phyloP scores from a whole-genome alignment of 495 filamentous ascomycete genomes.

The Aspergillus olivimuriae region DNA sequence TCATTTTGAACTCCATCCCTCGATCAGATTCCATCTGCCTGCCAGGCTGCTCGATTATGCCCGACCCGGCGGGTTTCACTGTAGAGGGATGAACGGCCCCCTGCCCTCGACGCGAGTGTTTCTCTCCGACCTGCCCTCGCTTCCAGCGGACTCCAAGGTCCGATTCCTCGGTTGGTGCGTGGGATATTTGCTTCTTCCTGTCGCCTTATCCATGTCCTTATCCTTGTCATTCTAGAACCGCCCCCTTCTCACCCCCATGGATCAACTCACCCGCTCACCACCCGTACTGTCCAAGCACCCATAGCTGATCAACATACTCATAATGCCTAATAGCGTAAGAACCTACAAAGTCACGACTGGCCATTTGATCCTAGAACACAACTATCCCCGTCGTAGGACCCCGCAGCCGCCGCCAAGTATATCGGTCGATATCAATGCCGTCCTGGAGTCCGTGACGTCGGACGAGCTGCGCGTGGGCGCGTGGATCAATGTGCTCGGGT shows the following conservation, averaged over 20 bases:
- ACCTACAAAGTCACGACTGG: conserved; percentile 57
- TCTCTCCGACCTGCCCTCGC: conserved; percentile 53
- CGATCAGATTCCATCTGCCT: background rate
- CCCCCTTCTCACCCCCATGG: no score
- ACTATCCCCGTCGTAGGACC: conserved; percentile 42
- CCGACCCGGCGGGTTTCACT: no score
- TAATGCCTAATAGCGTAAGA: conserved; percentile 59
- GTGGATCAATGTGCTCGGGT: conserved; percentile 89
- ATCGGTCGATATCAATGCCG: conserved; percentile 61
- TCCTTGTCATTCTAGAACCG: background rate
- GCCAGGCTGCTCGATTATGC: no score
- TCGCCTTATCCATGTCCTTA: background rate
- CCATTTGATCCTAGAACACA: conserved; percentile 59
- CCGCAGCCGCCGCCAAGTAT: conserved; percentile 31
- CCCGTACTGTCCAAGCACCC: background rate
- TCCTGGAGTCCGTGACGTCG: conserved; percentile 57
- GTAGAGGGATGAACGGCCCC: conserved; percentile 32
- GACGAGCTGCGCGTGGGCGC: conserved; percentile 67
- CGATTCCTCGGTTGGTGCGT: conserved; percentile 88
- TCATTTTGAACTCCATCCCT: no score
- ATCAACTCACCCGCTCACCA: background rate
- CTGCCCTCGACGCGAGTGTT: conserved; percentile 61
- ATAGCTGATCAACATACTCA: no score
- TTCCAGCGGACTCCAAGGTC: conserved; percentile 62
- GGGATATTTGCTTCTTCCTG: background rate